Percentiles rank a stretch among this genome's conserved stretches.
Conservation (phyloP, 2,329 filamentous ascomycete genomes). For the Colletotrichum abscissum region DNA sequence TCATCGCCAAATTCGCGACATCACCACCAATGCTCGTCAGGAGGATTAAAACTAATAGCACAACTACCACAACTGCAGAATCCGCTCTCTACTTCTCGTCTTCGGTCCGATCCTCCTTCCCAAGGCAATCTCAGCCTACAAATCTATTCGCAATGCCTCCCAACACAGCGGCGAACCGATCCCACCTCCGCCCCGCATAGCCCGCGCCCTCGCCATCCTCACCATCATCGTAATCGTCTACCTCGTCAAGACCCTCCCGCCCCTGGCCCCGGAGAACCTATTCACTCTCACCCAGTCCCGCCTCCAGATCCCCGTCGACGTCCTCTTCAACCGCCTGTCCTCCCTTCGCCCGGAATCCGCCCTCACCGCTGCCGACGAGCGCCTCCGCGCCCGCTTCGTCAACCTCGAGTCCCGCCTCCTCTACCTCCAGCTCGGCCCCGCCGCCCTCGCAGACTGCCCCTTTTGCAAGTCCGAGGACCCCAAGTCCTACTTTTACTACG, state of each 20-base stretch:
- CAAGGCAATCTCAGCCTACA: constrained; percentile 73
- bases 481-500: constrained; percentile 82
- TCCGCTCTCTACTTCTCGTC: constrained; percentile 68
- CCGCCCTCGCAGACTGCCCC: constrained; percentile 78
- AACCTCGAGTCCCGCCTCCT: constrained; percentile 79
- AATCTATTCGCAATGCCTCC: constrained; percentile 60
- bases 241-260: constrained; percentile 71
- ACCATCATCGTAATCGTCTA: constrained; percentile 57
- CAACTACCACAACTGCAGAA: constrained; percentile 45
- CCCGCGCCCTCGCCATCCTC: constrained; percentile 71
- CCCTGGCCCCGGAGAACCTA: constrained; percentile 81
- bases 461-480: constrained; percentile 83
- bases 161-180: constrained; percentile 58
- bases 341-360: constrained; percentile 58
- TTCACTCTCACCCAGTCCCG: constrained; percentile 83
- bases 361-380: constrained; percentile 70
- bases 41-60: background rate
- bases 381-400: constrained; percentile 75
- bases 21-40: background rate
- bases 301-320: constrained; percentile 85
- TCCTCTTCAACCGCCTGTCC: constrained; percentile 82
- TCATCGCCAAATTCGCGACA: background rate
- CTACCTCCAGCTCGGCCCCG: constrained; percentile 86
- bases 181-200: constrained; percentile 66
- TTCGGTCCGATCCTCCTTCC: constrained; percentile 80